phyloP scores from a whole-genome alignment of 2,329 filamentous ascomycete genomes.

The Claviceps sp. region DNA sequence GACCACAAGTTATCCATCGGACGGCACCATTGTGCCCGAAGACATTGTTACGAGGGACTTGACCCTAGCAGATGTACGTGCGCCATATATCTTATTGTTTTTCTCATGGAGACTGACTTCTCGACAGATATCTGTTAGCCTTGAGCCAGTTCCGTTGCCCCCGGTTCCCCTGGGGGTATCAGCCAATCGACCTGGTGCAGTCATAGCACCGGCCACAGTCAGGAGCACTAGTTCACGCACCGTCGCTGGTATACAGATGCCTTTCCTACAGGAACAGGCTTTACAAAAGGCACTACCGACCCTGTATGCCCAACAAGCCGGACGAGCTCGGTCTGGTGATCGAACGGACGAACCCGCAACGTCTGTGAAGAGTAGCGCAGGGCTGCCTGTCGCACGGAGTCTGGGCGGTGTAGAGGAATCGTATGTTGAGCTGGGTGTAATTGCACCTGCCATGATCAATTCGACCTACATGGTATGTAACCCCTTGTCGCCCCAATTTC shows the following conservation, averaged over 20 bases:
- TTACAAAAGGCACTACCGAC: constrained; percentile 6
- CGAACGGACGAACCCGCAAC: neutral
- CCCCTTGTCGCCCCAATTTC: neutral
- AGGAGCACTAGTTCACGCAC: constrained; percentile 7
- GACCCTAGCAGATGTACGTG: constrained; percentile 9
- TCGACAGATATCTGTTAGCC: constrained; percentile 9
- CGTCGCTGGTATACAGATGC: neutral
- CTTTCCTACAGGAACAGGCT: constrained; percentile 4
- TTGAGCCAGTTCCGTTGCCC: constrained; percentile 2
- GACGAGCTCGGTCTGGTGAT: neutral
- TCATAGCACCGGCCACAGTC: neutral
- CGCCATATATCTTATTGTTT: neutral
- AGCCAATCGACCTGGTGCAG: neutral
- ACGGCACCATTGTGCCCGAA: neutral
- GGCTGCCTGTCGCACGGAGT: neutral
- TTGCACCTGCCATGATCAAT: neutral
- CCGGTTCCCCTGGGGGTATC: neutral
- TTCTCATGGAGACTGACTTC: constrained; percentile 8
- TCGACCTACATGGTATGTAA: neutral
- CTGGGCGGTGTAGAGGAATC: constrained; percentile 8
- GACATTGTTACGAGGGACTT: neutral
- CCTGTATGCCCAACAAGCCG: neutral
- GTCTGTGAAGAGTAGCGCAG: neutral
- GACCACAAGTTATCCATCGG: neutral
- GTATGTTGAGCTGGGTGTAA: constrained; percentile 1